These are phyloP conservation scores for Lathyrus sativus DNA, from an alignment of 306 rosid species.

Conservation along the genomic window DNA sequence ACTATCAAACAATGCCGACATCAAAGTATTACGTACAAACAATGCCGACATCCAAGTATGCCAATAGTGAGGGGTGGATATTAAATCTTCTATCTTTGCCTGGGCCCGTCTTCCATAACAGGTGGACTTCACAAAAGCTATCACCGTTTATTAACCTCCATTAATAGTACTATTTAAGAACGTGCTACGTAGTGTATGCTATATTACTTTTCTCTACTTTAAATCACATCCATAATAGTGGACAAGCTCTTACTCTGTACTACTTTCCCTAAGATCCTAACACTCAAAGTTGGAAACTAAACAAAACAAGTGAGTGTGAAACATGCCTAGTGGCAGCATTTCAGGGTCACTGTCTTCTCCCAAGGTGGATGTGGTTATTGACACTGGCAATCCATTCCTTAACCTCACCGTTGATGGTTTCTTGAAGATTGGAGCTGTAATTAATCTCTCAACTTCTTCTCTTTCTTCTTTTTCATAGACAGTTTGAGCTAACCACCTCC, in stretches of 20 bases:
- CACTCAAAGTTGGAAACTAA: background rate
- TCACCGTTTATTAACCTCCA: no score
- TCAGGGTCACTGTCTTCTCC: constrained; percentile 55
- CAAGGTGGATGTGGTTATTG: constrained; percentile 61
- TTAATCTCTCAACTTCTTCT: background rate
- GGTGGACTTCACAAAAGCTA: no score
- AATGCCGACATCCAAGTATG: no score
- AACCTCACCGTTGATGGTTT: constrained; percentile 85
- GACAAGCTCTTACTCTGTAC: background rate
- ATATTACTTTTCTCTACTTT: background rate
- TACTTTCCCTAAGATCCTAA: background rate
- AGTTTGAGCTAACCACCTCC: background rate
- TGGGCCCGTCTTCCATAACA: no score
- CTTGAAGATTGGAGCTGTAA: constrained; percentile 87
- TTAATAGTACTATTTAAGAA: no score
- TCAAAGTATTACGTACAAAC: no score
- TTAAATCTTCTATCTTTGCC: no score
- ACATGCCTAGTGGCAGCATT: constrained; percentile 57
- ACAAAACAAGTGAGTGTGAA: constrained; percentile 5
- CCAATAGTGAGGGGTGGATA: no score
- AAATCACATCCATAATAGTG: background rate
- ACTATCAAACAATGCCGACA: no score
- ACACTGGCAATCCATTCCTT: constrained; percentile 73
- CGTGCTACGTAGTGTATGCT: background rate
- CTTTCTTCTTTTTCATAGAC: background rate